phyloP scores from a whole-genome alignment of 345 rosid genomes.

The Rhodamnia rubescens region DNA sequence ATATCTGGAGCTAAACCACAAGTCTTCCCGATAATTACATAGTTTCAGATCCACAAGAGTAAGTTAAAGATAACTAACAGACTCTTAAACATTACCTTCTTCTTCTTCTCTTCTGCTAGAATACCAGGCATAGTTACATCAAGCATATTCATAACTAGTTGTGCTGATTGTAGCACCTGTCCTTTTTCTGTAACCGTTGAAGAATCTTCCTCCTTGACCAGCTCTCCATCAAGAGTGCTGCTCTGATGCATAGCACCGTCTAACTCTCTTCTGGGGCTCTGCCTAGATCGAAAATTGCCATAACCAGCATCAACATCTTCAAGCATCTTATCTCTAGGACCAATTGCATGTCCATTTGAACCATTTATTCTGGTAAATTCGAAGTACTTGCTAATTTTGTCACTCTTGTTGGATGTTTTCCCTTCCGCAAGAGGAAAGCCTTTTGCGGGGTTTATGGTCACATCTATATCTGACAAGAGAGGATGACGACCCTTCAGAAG shows the following conservation, averaged over 20 bases:
- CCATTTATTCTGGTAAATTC: constrained; percentile 22
- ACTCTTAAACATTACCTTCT: constrained; percentile 40
- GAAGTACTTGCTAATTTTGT: constrained; percentile 24
- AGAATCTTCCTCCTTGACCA: constrained; percentile 23
- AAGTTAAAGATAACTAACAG: neutral
- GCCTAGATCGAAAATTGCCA: constrained; percentile 11
- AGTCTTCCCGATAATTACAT: neutral
- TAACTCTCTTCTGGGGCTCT: constrained; percentile 17
- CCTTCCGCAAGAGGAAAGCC: constrained; percentile 42
- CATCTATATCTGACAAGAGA: constrained; percentile 73
- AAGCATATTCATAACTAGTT: constrained; percentile 76
- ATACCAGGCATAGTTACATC: constrained; percentile 70
- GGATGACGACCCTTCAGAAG: constrained; percentile 98
- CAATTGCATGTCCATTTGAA: constrained; percentile 30
- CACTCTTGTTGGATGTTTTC: constrained; percentile 21
- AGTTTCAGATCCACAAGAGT: neutral
- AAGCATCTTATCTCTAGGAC: constrained; percentile 15
- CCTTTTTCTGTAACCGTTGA: constrained; percentile 46
- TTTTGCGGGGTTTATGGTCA: constrained; percentile 55
- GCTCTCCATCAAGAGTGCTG: constrained; percentile 26
- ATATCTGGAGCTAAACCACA: neutral
- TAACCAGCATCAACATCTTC: constrained; percentile 20
- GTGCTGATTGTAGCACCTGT: constrained; percentile 56
- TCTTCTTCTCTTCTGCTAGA: constrained; percentile 55
- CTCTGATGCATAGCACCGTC: constrained; percentile 16